Conservation (phyloP, 257 asterid genomes). For the Lantana camara region DNA sequence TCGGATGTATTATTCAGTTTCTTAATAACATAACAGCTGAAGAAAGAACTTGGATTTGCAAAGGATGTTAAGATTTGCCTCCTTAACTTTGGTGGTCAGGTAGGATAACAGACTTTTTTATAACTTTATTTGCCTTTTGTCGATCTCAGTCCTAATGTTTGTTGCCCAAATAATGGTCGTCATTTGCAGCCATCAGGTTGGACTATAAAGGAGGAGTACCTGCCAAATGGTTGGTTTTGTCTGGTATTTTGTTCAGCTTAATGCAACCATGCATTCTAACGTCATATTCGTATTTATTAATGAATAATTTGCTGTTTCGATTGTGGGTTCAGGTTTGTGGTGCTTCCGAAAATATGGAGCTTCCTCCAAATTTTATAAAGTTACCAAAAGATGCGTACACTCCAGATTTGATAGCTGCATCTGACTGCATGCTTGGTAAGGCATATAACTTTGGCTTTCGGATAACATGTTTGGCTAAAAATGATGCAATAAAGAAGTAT, state of each 20-base stretch:
- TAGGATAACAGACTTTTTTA: slow-evolving; percentile 23
- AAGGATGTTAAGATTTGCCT: slow-evolving; percentile 83
- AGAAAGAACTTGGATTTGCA: slow-evolving; percentile 79
- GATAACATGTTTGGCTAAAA: slow-evolving; percentile 12
- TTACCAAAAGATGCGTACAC: slow-evolving; percentile 90
- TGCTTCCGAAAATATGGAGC: slow-evolving; percentile 76
- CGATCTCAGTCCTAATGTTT: not conserved
- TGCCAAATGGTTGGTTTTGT: slow-evolving; percentile 95
- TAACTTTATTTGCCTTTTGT: not conserved
- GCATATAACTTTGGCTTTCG: slow-evolving; percentile 14
- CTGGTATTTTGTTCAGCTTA: slow-evolving; percentile 56
- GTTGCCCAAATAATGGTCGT: not conserved
- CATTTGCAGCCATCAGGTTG: slow-evolving; percentile 91
- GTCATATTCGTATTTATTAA: slow-evolving; percentile 3
- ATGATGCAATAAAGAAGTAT: slow-evolving; percentile 16
- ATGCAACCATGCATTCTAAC: slow-evolving; percentile 6
- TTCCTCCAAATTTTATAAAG: slow-evolving; percentile 87
- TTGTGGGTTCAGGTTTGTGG: slow-evolving; percentile 98
- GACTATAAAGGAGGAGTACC: slow-evolving; percentile 88
- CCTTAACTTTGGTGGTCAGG: slow-evolving; percentile 99
- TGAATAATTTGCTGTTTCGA: not conserved
- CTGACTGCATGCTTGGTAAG: slow-evolving; percentile 99
- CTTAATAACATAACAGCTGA: slow-evolving; percentile 54
- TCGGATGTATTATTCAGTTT: slow-evolving; percentile 11
- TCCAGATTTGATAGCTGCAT: slow-evolving; percentile 94